Evolutionary conservation across 139 green algal genomes (phyloP), one percentile per base, ranked within the genome.

Genomic region (Pleodorina starrii): DNA sequence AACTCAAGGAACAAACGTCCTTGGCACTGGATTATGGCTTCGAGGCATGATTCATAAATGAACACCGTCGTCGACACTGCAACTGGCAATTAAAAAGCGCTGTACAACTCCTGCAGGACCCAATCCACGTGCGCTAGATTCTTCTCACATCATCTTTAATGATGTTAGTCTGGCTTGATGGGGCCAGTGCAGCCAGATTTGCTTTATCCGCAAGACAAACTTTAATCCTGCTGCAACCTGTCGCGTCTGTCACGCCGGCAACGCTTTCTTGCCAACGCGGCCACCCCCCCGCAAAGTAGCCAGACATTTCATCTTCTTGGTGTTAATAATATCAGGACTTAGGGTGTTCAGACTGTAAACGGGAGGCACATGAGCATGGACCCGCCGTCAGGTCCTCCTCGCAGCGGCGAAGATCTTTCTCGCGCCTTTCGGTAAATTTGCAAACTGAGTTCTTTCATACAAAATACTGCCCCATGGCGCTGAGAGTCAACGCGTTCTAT

Each of bases 381-480:
- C 19, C 40, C 72, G 72, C 40, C 40, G 21, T 80, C 40, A 21
- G 57, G 32, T 23, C 5, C 35, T 80, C 72, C 72, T 35, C 72
- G 72, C 44, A 82, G 74, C 46, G 74, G 74, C 27, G 74, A 82
- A 29, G 74, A 82, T 48, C 29, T 82, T 27, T 82, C 74, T 32
- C 74, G 74, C 1, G 74, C 74, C 43, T 82, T 82, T 29, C 43
- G 74, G 74, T 82, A 82, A 66, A 63, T 80, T 40, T 73, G n/a
- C 27, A 17, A 12, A 66, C 29, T 5, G 9, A 73, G 21, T 40
- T 73, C 7, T 38, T 35, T 40, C n/a, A 73, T 36, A 73, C 63
- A 5, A 9, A 23, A 38, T 73, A 6, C 19, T 38, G 63, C 12
- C 16, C 63, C 27, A 73, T 35, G 63, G 21, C 29, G 5, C 54